phyloP scores from a whole-genome alignment of 176 grass and related monocot species.

The Oryza glaberrima region DNA sequence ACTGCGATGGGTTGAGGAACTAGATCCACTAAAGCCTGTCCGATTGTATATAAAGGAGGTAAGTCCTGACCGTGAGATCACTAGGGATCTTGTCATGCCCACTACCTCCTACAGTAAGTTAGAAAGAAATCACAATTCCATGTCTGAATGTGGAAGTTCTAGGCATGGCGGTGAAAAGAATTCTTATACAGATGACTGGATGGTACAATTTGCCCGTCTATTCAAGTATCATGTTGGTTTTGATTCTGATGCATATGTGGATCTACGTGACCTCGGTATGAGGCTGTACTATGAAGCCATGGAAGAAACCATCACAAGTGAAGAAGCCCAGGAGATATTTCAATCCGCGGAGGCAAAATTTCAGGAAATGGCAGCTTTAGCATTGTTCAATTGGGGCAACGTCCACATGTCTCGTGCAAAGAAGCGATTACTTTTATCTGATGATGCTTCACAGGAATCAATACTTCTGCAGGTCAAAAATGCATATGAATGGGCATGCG shows the following conservation, averaged over 20 bases:
- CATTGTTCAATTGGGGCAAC: conserved; percentile 89
- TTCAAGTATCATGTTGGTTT: conserved; percentile 83
- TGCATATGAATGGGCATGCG: conserved; percentile 74
- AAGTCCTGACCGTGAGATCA: conserved; percentile 64
- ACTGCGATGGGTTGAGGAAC: conserved; percentile 74
- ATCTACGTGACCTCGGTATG: conserved; percentile 75
- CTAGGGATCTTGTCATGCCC: conserved; percentile 47
- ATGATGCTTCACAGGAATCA: conserved; percentile 56
- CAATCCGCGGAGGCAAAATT: conserved; percentile 75
- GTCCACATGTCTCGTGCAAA: conserved; percentile 81
- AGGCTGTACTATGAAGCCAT: conserved; percentile 77
- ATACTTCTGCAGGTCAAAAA: conserved; percentile 55
- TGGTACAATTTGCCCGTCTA: conserved; percentile 75
- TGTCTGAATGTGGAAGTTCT: conserved; percentile 47
- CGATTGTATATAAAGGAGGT: conserved; percentile 78
- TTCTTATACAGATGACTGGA: conserved; percentile 65
- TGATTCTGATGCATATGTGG: conserved; percentile 71
- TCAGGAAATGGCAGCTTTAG: conserved; percentile 85
- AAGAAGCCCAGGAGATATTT: conserved; percentile 88
- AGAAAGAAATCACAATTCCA: conserved; percentile 46
- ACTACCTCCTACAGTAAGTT: conserved; percentile 10
- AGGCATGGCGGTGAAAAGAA: conserved; percentile 39
- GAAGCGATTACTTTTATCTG: conserved; percentile 63
- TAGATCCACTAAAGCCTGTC: conserved; percentile 61
- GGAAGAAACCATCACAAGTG: conserved; percentile 85